A percentile compares a stretch with the other conserved stretches of the same genome.
Evolutionary conservation across 2,329 filamentous ascomycete genomes (phyloP).

Genomic region (Paraphaeosphaeria sporulosa): DNA sequence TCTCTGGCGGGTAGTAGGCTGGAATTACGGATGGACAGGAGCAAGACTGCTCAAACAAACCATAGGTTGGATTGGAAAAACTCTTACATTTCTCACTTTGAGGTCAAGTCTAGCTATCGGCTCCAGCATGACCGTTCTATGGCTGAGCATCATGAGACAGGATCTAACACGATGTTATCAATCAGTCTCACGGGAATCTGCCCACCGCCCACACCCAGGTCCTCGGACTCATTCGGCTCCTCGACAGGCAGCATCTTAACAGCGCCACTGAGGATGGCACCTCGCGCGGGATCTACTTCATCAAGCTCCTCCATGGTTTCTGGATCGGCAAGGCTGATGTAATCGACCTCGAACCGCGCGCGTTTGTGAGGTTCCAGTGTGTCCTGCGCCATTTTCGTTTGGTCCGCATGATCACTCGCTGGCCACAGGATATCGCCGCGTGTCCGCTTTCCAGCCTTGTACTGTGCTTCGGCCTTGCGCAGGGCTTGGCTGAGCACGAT

Average conservation of each 20-base stretch:
- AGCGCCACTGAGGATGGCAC: conserved; percentile 87
- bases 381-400: conserved; percentile 67
- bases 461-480: conserved; percentile 72
- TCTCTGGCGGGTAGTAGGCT: no score
- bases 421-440: conserved; percentile 75
- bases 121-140: neutral
- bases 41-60: no score
- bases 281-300: conserved; percentile 70
- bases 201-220: conserved; percentile 72
- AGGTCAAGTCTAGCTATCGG: neutral
- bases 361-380: conserved; percentile 66
- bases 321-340: conserved; percentile 88
- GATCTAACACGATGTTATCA: conserved; percentile 80
- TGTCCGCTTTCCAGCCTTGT: conserved; percentile 61
- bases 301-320: conserved; percentile 82
- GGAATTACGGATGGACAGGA: no score
- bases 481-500: conserved; percentile 76
- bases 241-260: conserved; percentile 89
- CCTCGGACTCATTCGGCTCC: conserved; percentile 72
- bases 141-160: conserved; percentile 11
- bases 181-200: conserved; percentile 85
- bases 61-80: neutral
- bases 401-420: conserved; percentile 67
- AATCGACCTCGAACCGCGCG: conserved; percentile 83
- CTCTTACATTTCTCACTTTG: neutral